These are phyloP conservation scores for Mucor indicus DNA, from an alignment of 371 early-diverging fungal species.

Conservation along the genomic window DNA sequence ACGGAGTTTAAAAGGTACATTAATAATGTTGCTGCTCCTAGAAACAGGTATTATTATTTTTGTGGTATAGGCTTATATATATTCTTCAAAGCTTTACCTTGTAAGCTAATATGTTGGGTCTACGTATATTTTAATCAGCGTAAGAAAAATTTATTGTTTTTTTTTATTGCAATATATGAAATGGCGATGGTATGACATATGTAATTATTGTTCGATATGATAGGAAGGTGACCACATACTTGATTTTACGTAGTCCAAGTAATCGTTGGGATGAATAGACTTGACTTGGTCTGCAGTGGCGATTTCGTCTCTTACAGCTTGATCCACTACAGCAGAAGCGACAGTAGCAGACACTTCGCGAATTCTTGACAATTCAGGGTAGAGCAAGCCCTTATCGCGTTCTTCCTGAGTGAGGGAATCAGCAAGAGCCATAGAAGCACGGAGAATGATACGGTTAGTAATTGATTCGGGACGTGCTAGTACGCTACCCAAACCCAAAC, in stretches of 20 bases:
- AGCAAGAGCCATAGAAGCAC: slow-evolving; percentile 75
- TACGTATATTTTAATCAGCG: too few relatives aligned
- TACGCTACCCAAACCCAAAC: slow-evolving; percentile 81
- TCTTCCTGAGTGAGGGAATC: slow-evolving; percentile 70
- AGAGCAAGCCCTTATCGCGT: slow-evolving; percentile 59
- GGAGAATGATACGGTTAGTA: slow-evolving; percentile 77
- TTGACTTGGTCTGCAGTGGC: slow-evolving; percentile 47
- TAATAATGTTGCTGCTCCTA: too few relatives aligned
- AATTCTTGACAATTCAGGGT: slow-evolving; percentile 80
- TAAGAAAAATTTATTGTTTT: too few relatives aligned
- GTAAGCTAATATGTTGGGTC: too few relatives aligned
- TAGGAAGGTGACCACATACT: slow-evolving; percentile 22
- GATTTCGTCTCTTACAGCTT: slow-evolving; percentile 65
- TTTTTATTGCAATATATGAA: too few relatives aligned
- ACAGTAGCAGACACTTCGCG: slow-evolving; percentile 74
- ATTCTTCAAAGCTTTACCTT: too few relatives aligned
- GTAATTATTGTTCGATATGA: too few relatives aligned
- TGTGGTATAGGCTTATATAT: too few relatives aligned
- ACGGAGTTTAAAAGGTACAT: too few relatives aligned
- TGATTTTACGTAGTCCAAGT: not conserved
- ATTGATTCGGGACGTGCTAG: slow-evolving; percentile 62
- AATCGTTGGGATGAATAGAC: not conserved
- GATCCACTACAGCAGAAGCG: slow-evolving; percentile 32
- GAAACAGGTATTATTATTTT: too few relatives aligned
- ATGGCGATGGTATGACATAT: too few relatives aligned